Evolutionary conservation across 2,329 filamentous ascomycete genomes (phyloP).

Genomic region (Cladosporium sp.): DNA sequence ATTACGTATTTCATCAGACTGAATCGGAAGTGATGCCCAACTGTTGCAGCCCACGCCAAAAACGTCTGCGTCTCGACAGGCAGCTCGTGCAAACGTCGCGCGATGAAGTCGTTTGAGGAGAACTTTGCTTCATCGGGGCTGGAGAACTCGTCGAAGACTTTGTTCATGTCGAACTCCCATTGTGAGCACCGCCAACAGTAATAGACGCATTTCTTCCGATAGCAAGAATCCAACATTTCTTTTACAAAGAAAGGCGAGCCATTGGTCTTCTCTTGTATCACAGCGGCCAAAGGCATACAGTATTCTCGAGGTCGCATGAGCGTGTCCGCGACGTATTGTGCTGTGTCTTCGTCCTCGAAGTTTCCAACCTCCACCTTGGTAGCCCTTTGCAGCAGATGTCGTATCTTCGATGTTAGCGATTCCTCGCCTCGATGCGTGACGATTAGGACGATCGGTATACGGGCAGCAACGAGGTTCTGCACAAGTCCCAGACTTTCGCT

Average conservation of each 20-base stretch:
- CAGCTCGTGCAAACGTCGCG: constrained; percentile 70
- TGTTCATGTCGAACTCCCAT: constrained; percentile 84
- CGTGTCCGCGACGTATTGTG: constrained; percentile 76
- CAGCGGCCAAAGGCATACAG: constrained; percentile 71
- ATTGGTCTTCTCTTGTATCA: constrained; percentile 82
- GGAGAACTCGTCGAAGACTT: constrained; percentile 79
- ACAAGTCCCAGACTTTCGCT: constrained; percentile 82
- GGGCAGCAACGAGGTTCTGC: constrained; percentile 70
- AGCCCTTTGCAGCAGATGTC: constrained; percentile 37
- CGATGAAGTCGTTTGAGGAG: constrained; percentile 78
- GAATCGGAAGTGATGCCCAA: constrained; percentile 82
- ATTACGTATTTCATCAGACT: constrained; percentile 72
- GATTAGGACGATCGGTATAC: constrained; percentile 77
- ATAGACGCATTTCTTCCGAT: constrained; percentile 82
- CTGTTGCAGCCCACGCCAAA: constrained; percentile 77
- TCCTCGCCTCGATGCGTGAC: constrained; percentile 56
- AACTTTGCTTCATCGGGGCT: constrained; percentile 74
- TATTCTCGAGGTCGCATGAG: constrained; percentile 69
- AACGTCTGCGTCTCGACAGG: constrained; percentile 71
- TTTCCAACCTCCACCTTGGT: constrained; percentile 70
- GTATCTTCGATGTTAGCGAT: constrained; percentile 34
- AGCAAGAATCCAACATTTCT: constrained; percentile 83
- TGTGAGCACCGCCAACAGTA: constrained; percentile 79
- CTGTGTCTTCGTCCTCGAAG: constrained; percentile 72
- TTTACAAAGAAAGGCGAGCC: constrained; percentile 90